A percentile compares a stretch with the other conserved stretches of the same genome.
Conservation (phyloP, 148 eudicot genomes). For the Vaccinium vitisidaea region DNA sequence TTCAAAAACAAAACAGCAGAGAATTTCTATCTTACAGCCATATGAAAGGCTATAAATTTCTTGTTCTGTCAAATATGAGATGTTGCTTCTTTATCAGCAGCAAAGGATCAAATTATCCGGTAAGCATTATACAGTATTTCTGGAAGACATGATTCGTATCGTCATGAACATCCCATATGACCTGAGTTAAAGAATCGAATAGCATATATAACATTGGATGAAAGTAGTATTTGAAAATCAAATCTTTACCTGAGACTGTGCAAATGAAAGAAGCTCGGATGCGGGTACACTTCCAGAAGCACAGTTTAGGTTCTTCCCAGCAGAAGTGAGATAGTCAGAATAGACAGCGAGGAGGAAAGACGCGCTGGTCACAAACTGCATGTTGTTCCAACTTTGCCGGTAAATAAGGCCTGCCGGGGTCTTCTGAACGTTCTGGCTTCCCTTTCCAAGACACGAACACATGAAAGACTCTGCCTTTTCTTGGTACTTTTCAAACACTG, state of each 20-base stretch:
- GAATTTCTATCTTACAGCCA: not conserved
- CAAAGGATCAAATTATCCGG: too few species aligned
- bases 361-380: conserved; percentile 95
- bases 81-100: too few species aligned
- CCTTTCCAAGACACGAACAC: conserved; percentile 93
- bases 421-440: conserved; percentile 67
- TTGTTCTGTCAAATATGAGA: too few species aligned
- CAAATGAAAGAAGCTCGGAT: conserved; percentile 61
- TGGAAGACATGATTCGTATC: too few species aligned
- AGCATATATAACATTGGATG: not conserved
- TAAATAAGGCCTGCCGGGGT: conserved; percentile 89
- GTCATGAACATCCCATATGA: too few species aligned
- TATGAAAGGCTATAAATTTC: too few species aligned
- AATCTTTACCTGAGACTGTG: conserved; percentile 72
- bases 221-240: not conserved
- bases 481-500: conserved; percentile 63
- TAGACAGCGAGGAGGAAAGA: conserved; percentile 80
- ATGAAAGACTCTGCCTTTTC: conserved; percentile 83
- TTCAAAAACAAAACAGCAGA: not conserved
- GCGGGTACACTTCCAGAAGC: conserved; percentile 51
- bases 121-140: too few species aligned
- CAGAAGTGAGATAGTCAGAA: conserved; percentile 86
- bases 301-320: conserved; percentile 54
- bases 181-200: too few species aligned
- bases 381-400: conserved; percentile 94